A percentile compares a stretch with the other conserved stretches of the same genome.
phyloP scores from a whole-genome alignment of 2,329 filamentous ascomycete species.

The Furcasterigmium sp. region DNA sequence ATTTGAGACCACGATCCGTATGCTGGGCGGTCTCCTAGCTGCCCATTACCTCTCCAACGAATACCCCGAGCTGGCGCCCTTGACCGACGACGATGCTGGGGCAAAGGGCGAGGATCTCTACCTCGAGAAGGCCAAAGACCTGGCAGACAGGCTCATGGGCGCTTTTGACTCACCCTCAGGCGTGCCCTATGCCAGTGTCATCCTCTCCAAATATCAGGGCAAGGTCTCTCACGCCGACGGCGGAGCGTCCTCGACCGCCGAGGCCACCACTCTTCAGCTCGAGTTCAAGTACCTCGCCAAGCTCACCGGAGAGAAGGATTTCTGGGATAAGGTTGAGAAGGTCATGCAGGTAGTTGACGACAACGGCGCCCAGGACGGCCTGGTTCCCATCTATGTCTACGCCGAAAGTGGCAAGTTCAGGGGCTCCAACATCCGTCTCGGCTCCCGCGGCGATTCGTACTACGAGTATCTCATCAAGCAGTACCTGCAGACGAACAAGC shows the following conservation, averaged over 20 bases:
- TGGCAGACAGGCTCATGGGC: conserved; percentile 79
- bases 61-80: conserved; percentile 73
- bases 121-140: conserved; percentile 89
- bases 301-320: conserved; percentile 84
- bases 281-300: conserved; percentile 97
- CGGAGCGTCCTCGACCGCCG: conserved; percentile 89
- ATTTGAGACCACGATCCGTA: conserved; percentile 96
- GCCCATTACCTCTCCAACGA: conserved; percentile 90
- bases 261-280: conserved; percentile 86
- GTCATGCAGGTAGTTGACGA: conserved; percentile 89
- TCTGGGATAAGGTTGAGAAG: conserved; percentile 88
- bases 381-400: conserved; percentile 89
- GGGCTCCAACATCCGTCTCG: conserved; percentile 81
- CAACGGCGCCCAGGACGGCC: conserved; percentile 71
- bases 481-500: conserved; percentile 84
- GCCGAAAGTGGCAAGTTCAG: conserved; percentile 73
- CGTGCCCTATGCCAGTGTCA: conserved; percentile 85
- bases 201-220: conserved; percentile 71
- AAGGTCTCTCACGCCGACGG: conserved; percentile 77
- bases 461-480: conserved; percentile 99
- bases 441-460: conserved; percentile 93
- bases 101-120: conserved; percentile 83
- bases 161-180: conserved; percentile 87
- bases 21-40: conserved; percentile 88
- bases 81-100: conserved; percentile 66